phyloP scores from a whole-genome alignment of 2,329 filamentous ascomycete species.

The Orbilia brochopaga region DNA sequence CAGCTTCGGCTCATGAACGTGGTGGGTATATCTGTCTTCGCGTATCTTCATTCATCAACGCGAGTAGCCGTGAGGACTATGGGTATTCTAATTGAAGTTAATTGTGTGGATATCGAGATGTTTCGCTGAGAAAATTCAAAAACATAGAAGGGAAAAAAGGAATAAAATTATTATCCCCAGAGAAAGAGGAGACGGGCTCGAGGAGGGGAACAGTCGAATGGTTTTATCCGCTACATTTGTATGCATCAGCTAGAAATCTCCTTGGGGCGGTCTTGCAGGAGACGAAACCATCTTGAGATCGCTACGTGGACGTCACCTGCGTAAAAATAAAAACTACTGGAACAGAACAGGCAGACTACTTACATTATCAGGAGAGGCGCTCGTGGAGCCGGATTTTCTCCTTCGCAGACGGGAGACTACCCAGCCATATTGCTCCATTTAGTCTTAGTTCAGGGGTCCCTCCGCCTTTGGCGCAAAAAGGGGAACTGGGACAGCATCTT shows the following conservation, averaged over 20 bases:
- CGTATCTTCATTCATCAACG: slow-evolving; percentile 28
- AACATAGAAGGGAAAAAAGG: slow-evolving; percentile 8
- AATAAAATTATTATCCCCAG: slow-evolving; percentile 1
- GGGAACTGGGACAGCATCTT: slow-evolving; percentile 39
- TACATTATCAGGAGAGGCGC: slow-evolving; percentile 34
- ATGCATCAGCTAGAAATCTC: slow-evolving; percentile 40
- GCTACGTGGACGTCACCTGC: slow-evolving; percentile 44
- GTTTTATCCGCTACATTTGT: slow-evolving; percentile 46
- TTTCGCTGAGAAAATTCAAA: neutral
- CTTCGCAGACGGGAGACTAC: slow-evolving; percentile 37
- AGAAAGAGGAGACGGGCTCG: neutral
- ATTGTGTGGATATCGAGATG: slow-evolving; percentile 7
- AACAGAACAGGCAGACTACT: slow-evolving; percentile 44
- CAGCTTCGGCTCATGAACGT: neutral
- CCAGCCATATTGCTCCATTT: slow-evolving; percentile 47
- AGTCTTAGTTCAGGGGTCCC: slow-evolving; percentile 49
- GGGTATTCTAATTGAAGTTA: slow-evolving; percentile 12
- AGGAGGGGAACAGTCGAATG: slow-evolving; percentile 22
- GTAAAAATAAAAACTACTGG: slow-evolving; percentile 49
- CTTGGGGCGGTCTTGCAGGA: slow-evolving; percentile 47
- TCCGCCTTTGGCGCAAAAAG: slow-evolving; percentile 44
- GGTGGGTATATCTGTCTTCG: slow-evolving; percentile 6
- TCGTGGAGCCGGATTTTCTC: slow-evolving; percentile 18
- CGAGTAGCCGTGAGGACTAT: slow-evolving; percentile 18
- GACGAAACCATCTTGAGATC: slow-evolving; percentile 50